Evolutionary conservation across 2,329 filamentous ascomycete species (phyloP), one percentile per base, ranked within the genome.

Genomic region (Zalaria obscura): DNA sequence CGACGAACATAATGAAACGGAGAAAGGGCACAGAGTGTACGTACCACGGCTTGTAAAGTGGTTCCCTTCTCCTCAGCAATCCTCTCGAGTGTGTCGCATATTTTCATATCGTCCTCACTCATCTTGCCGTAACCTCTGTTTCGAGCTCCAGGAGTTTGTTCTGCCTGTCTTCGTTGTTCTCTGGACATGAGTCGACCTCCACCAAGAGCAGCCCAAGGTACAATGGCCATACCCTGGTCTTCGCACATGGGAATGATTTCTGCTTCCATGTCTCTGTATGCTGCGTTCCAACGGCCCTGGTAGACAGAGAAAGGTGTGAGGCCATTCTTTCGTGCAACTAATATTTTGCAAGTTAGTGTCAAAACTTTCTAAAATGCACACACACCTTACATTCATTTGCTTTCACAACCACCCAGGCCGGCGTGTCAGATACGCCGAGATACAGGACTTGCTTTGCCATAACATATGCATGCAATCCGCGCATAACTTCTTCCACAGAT

Each of bases 261-360:
- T 25, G 76, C 68, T 61, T 81, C 78, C 39, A 82, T 73, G 55
- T 85, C 80, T 25, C 81, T 72, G 38, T 74, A 66, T 1, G 63
- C 67, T 11, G 70, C 67, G 25, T 63, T 73, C 76, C 78, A 84
- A 7, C 61, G 63, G 6, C 80, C 80, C 58, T 81, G 77, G 57
- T 82, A 83, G 27, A 83, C 72, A 31, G 66, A 72, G 62, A 87
- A 87, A 33, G 72, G 77, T 1, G 76, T 73, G 27, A 85, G 67
- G n/a, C 78, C 79, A 47, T 85, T 73, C 47, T 75, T 70, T 35
- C 78, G 72, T 5, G 83, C 83, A 55, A n/a, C n/a, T n/a, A n/a
- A 53, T 86, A 62, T 59, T 39, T 33, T 40, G 41, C 32, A 11
- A 34, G 33, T 9, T 42, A 9, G 9, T 25, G 25, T n/a, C n/a